Evolutionary conservation across 345 rosid species (phyloP), one percentile per base, ranked within the genome.

Genomic region (Leavenworthia alabamica): DNA sequence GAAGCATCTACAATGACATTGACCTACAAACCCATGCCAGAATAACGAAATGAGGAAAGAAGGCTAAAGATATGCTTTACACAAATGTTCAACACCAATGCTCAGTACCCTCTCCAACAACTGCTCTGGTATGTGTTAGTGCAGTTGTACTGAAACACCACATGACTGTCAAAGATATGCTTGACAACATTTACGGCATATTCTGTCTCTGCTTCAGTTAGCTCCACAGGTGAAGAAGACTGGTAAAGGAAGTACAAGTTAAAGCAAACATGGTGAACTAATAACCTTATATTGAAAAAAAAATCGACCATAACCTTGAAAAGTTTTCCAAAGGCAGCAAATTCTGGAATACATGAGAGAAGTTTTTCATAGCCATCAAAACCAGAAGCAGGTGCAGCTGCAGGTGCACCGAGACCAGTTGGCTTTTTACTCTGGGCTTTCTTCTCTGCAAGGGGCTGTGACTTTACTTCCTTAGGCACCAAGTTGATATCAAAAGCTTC

Each of bases 191-290:
- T 89, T 64, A 93, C 99, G 1, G 94, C 83, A 47, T 93, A 93
- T 69, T 93, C 99, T 32, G 99, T 93, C 74, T 88, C 99, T 49
- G 96, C 89, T 84, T 93, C 99, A 31, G 99, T 89, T 63, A 89
- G 81, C 81, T 93, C 99, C 70, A 87, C 94, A 43, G 88, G 95
- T 29, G 84, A 50, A 26, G 97, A 81, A 23, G 99, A 89, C 99
- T 93, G 72, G 32, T 61, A 71, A 37, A 58, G 26, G 20, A 60
- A 37, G 57, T 7, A 70, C 13, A 46, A 6, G 54, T 73, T 64
- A 60, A 54, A 35, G 52, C 57, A 57, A 73, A 66, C 53, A 7
- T 19, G 16, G 3, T 27, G 14, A 48, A 14, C 56, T 48, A 49
- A 17, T 60, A 36, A 50, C 13, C 29, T 22, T 47, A 62, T 8